Evolutionary conservation across 768 basidiomycete genomes (phyloP), one percentile per base, ranked within the genome.

Genomic region (Royoungia palumana): DNA sequence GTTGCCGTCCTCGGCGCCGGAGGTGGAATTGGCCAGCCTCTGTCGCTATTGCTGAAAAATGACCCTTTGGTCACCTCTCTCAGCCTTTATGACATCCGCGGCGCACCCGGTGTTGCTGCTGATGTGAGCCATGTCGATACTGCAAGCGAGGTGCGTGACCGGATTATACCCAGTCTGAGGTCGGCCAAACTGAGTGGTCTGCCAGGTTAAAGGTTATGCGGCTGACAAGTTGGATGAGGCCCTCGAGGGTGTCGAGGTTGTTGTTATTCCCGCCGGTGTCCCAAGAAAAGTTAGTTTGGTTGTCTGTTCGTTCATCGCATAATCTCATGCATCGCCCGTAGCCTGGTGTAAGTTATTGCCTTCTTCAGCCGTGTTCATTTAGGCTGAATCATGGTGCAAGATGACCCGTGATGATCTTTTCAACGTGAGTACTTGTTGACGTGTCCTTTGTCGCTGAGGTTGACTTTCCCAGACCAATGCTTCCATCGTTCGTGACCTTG

Each of bases 251-350:
- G 87, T 81, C 50, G 78, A 97, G 71, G 89, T 98, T 54, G 85
- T 98, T 57, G 89, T 98, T 55, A 96, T 98, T 67, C 96, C 96
- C 50, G 96, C 96, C 72, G 96, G 96, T 81, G 95, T 99, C 54
- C 96, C 96, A 57, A 80, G 96, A 69, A 99, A 99, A 83, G 93
- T 94, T 65, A 62, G 71, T 60, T 21, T 27, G 38, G 17, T 43
- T 21, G 39, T 38, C 34, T 40, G 41, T 13, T 19, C 1, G 6
- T 27, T 48, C 10, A n/a, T n/a, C 22, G 30, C 27, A 35, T 1
- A 4, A 5, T 47, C 47, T 58, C 41, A 62, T 59, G 56, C 45
- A 56, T 60, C 35, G 51, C 62, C 59, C 58, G 30, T 62, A 91
- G 89, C 89, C 89, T 61, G 89, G 89, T 48, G 89, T 91, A 76